Evolutionary conservation across 345 rosid genomes (phyloP).

Genomic region (Boechera retrofracta): DNA sequence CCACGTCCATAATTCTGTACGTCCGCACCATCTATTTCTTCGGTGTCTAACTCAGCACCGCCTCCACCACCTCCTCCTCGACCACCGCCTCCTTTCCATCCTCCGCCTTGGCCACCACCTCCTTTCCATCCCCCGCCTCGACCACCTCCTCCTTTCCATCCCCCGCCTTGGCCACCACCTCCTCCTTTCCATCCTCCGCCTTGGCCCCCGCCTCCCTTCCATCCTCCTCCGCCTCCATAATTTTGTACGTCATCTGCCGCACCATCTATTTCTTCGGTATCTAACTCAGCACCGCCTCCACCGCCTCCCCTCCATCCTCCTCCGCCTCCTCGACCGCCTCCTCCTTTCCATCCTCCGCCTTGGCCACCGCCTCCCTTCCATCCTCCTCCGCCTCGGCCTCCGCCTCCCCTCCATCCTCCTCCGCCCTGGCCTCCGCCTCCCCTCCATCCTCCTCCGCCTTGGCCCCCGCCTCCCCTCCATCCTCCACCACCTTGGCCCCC

Average conservation of each 20-base stretch:
- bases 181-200: slow-evolving; percentile 10
- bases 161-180: not conserved
- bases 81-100: slow-evolving; percentile 19
- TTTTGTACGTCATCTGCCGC: not conserved
- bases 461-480: slow-evolving; percentile 13
- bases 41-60: not conserved
- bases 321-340: not conserved
- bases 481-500: not conserved
- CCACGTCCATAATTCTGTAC: not conserved
- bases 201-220: slow-evolving; percentile 16
- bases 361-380: not conserved
- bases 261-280: not conserved
- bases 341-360: not conserved
- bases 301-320: slow-evolving; percentile 19
- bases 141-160: not conserved
- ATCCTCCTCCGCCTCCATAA: not conserved
- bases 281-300: not conserved
- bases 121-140: slow-evolving; percentile 21
- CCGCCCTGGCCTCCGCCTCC: not conserved
- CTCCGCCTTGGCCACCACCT: not conserved
- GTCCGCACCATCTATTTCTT: not conserved
- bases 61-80: slow-evolving; percentile 6
- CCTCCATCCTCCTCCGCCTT: not conserved
- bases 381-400: not conserved
- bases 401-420: not conserved